Evolutionary conservation across 768 basidiomycete genomes (phyloP), one percentile per base, ranked within the genome.

Genomic region (Sarcodon aspratus): DNA sequence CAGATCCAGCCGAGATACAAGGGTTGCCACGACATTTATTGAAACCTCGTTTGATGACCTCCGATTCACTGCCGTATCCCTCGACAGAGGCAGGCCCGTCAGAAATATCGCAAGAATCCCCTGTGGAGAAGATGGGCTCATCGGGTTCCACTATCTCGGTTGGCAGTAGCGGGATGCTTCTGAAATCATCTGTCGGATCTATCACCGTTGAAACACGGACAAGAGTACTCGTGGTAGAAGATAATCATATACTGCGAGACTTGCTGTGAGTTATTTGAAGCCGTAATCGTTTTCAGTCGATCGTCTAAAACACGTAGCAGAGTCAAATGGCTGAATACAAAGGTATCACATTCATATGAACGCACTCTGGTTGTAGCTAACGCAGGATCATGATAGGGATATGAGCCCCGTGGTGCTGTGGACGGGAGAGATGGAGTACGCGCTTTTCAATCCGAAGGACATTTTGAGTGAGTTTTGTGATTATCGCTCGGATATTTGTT

Each of bases 381-480:
- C 35, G 46, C 46, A 13, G 47, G 31, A 52, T 11, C 34, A 45
- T 36, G 37, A 12, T 47, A 79, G 84, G 82, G 84, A 37, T 88
- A 83, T 59, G 78, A 86, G 35, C 85, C 73, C 59, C 70, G 77
- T 42, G 83, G 88, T 55, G 90, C 92, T 6, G 79, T 79, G 6
- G 88, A 97, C 57, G 93, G 93, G 11, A 78, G 78, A 47, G 81
- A 88, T 44, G 93, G 90, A 10, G 90, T 97, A 11, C 76, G 78
- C 11, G 66, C 80, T 17, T 96, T 85, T 61, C 71, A 74, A 50
- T 57, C 73, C 9, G 75, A 85, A 17, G 83, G 87, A 4, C 83
- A 82, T 37, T 96, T 94, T 59, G 91, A 96, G 92, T 93, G 61
- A 52, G 86, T 72, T 9, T 36, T 17, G 27, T 13, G 13, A 34